Base-by-base conservation (phyloP, 75 land plant species). In the Chamaecyparis obtusa region DNA sequence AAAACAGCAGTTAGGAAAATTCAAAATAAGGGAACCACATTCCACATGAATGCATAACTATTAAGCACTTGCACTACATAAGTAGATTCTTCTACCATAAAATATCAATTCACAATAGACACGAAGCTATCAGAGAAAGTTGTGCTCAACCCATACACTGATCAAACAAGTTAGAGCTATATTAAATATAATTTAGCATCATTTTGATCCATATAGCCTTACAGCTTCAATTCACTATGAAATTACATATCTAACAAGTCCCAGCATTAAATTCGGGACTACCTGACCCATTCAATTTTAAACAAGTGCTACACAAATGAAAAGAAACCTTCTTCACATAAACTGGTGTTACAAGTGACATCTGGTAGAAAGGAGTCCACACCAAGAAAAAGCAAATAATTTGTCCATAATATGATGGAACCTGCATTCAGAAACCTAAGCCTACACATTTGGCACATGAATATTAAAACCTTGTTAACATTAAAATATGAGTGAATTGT, bases 31-130 rank as follows among this genome's bases (percentile, higher is more conserved):
- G 2, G 32, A 14, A 15, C 5, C 56, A 6, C 19, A 76, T 56
- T 56, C 81, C 10, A 71, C 32, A 27, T 10, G 27, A 36, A 37
- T 60, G 36, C 72, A 48, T 72, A 51, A 2, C 71, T 27, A 21
- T 41, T 72, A 4, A 89, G 36, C 85, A 78, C 87, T 84, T 16
- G 1, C 51, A 84, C 30, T 30, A 11, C 30, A 55, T 51, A 86
- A 11, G 24, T 15, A 17, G 37, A 14, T 44, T 43, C 87, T 85
- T 24, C 39, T 44, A 48, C 9, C 32, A 35, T 35, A 44, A 39
- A 37, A 77, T 44, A n/a, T 44, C 33, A 48, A 43, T 6, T 77
- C 32, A 19, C 13, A 84, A 49, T 30, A 49, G 33, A 33, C 44
- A 80, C 10, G 13, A 44, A 41, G 21, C 24, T 24, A 80, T 80